Base-by-base conservation (phyloP, 306 rosid species). In the Chamaecrista fasciculata region DNA sequence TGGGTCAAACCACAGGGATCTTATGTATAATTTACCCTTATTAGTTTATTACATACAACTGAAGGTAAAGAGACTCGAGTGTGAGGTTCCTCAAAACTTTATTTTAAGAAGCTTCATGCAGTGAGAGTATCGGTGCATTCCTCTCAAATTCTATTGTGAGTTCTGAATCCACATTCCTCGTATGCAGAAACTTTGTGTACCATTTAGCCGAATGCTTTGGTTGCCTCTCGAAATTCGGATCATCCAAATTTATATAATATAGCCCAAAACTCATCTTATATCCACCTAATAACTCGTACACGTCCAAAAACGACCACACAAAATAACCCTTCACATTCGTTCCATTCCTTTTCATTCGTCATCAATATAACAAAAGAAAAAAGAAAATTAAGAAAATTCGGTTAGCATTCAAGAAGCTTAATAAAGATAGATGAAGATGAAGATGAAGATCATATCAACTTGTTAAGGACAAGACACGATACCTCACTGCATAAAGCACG, bases 201-300 rank as follows among this genome's bases (percentile, higher is more conserved):
- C 77, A 73, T 18, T 63, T 9, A 26, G 77, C 71, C 62, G 77
- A 72, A 40, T 62, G 71, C 52, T 73, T 73, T 6, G 77, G 77
- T 51, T 62, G 70, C 59, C 77, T 73, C 47, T 14, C 51, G 39
- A 73, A 34, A 37, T 12, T 48, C 0, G 44, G 70, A 46, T 73
- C 71, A 51, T 63, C 46, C 18, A 50, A 11, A 40, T 62, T 64
- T 20, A 73, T 24, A 4, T 73, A 40, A 53, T 39, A 62, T 16
- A 73, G 64, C 11, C 77, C 77, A 18, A 3, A 73, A 49, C 77
- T 50, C 16, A 37, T n/a, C 25, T 50, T 2, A 39, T 40, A 73
- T 56, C 71, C 77, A 9, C 6, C 44, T 34, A 73, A 18, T 19
- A 73, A 36, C 63, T 73, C 77, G 0, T 25, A 52, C 50, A 51